Percentiles rank a stretch among this genome's conserved stretches.
phyloP scores from a whole-genome alignment of 495 filamentous ascomycete genomes.

The Hypoxylon crocopeplum region DNA sequence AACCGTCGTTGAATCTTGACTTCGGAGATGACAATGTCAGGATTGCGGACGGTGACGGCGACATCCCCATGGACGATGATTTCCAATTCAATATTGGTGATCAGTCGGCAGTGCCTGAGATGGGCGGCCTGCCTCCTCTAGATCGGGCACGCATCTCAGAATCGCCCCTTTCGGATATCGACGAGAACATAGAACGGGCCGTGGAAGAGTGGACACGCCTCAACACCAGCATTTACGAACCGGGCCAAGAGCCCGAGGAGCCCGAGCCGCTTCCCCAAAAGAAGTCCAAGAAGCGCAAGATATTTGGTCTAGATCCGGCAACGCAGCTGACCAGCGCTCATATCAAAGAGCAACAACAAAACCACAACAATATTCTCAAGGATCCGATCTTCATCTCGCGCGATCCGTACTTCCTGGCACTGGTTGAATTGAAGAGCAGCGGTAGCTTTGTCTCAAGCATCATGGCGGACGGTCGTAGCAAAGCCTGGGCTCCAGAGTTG shows the following conservation, averaged over 20 bases:
- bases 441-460: conserved; percentile 85
- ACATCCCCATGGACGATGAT: conserved; percentile 68
- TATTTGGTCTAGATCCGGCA: conserved; percentile 71
- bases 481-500: conserved; percentile 89
- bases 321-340: conserved; percentile 62
- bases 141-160: conserved; percentile 64
- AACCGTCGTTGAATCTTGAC: conserved; percentile 54
- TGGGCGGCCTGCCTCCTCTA: conserved; percentile 49
- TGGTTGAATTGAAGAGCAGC: conserved; percentile 89
- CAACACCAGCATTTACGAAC: conserved; percentile 59
- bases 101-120: conserved; percentile 53
- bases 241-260: conserved; percentile 59
- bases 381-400: conserved; percentile 79
- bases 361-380: conserved; percentile 81
- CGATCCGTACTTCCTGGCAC: conserved; percentile 80
- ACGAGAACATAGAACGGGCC: conserved; percentile 59
- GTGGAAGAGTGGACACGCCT: conserved; percentile 61
- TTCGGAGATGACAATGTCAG: conserved; percentile 59
- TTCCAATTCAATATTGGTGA: conserved; percentile 58
- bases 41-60: conserved; percentile 65
- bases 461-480: conserved; percentile 76
- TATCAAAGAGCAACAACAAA: conserved; percentile 80
- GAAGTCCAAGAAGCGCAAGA: conserved; percentile 75
- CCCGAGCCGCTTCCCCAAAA: conserved; percentile 68
- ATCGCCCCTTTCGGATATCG: conserved; percentile 75